Conservation (phyloP, 192 early-diverging fungal genomes). For the Chytriomyces hyalinus region DNA sequence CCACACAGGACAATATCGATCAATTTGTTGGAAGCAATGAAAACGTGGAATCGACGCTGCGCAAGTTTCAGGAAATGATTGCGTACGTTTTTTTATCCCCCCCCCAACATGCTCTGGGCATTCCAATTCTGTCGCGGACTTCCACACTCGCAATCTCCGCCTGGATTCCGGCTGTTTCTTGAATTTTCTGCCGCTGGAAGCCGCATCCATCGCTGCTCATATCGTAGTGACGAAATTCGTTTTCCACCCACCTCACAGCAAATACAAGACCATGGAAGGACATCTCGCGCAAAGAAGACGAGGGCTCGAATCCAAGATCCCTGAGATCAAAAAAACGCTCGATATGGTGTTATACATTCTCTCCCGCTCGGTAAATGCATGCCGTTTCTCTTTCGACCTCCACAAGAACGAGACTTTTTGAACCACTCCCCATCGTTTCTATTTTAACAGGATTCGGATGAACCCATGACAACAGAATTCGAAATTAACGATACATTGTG, state of each 20-base stretch:
- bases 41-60: constrained; percentile 78
- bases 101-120: neutral
- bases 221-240: neutral
- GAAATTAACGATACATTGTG: constrained; percentile 96
- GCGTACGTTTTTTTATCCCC: constrained; percentile 53
- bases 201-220: neutral
- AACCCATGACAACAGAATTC: constrained; percentile 81
- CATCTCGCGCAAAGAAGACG: constrained; percentile 84
- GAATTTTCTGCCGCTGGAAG: neutral
- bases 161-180: neutral
- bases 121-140: neutral
- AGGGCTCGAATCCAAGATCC: constrained; percentile 89
- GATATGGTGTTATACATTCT: constrained; percentile 82
- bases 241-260: constrained; percentile 60
- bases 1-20: constrained; percentile 79
- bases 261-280: constrained; percentile 98
- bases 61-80: constrained; percentile 92
- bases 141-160: neutral
- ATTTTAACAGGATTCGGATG: constrained; percentile 55
- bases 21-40: constrained; percentile 78
- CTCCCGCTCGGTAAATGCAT: constrained; percentile 27
- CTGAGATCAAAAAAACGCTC: constrained; percentile 94
- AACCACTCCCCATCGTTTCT: neutral
- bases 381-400: constrained; percentile 2
- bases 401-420: neutral